phyloP scores from a whole-genome alignment of 768 basidiomycete genomes.

The Termitomyces bulborhizus region DNA sequence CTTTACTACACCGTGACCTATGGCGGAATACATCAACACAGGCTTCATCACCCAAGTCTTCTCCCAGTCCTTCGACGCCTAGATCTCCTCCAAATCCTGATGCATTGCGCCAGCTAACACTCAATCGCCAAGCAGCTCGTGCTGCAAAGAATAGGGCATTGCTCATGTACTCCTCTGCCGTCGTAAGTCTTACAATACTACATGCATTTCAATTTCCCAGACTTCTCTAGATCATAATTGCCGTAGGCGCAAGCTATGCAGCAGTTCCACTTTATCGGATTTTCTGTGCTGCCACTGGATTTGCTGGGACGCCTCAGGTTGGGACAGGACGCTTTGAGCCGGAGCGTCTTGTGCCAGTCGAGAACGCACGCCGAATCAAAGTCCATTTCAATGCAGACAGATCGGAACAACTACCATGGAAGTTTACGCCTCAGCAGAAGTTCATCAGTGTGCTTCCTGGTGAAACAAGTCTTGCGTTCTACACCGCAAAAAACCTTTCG shows the following conservation, averaged over 20 bases:
- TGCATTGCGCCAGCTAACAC: not conserved
- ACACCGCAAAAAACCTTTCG: slow-evolving; percentile 84
- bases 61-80: not conserved
- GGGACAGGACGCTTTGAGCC: slow-evolving; percentile 81
- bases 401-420: slow-evolving; percentile 88
- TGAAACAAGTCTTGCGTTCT: slow-evolving; percentile 95
- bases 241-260: slow-evolving; percentile 88
- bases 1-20: not conserved
- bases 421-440: slow-evolving; percentile 86
- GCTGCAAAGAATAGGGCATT: slow-evolving; percentile 62
- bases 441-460: slow-evolving; percentile 89
- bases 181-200: slow-evolving; percentile 40
- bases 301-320: slow-evolving; percentile 90
- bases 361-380: slow-evolving; percentile 69
- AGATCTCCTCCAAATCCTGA: slow-evolving; percentile 2
- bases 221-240: slow-evolving; percentile 60
- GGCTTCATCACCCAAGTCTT: slow-evolving; percentile 1
- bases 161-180: slow-evolving; percentile 80
- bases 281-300: slow-evolving; percentile 97
- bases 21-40: slow-evolving; percentile 14
- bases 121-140: slow-evolving; percentile 33
- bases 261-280: slow-evolving; percentile 96
- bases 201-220: not conserved
- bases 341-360: slow-evolving; percentile 75
- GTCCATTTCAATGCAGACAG: slow-evolving; percentile 95